Evolutionary conservation across 805 yeast genomes (phyloP).

Genomic region (Blastobotrys muscicola): DNA sequence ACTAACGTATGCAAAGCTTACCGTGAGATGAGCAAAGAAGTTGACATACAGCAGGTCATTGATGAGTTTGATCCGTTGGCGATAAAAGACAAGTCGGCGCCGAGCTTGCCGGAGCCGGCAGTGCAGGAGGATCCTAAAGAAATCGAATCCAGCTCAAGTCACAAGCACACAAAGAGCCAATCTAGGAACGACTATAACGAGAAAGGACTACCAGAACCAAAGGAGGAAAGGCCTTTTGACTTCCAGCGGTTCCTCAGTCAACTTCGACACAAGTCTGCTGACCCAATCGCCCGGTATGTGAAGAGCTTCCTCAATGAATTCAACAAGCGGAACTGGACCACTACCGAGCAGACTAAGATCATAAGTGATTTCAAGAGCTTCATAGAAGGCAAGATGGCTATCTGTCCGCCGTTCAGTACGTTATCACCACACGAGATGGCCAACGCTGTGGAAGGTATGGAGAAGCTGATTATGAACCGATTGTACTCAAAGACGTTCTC

Average conservation of each 20-base stretch:
- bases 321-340: slow-evolving; percentile 55
- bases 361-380: slow-evolving; percentile 69
- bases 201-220: background rate
- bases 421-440: slow-evolving; percentile 51
- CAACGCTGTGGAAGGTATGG: slow-evolving; percentile 84
- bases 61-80: slow-evolving; percentile 21
- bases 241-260: slow-evolving; percentile 71
- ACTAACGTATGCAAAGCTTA: background rate
- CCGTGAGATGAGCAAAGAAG: background rate
- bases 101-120: background rate
- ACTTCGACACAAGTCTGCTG: slow-evolving; percentile 67
- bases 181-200: background rate
- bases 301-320: slow-evolving; percentile 78
- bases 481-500: slow-evolving; percentile 71
- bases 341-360: slow-evolving; percentile 69
- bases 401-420: slow-evolving; percentile 64
- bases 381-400: slow-evolving; percentile 41
- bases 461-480: slow-evolving; percentile 84
- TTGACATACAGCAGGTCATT: slow-evolving; percentile 12
- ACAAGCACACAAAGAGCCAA: background rate
- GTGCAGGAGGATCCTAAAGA: background rate
- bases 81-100: slow-evolving; percentile 1
- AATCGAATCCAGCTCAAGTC: background rate
- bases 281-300: slow-evolving; percentile 78
- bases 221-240: slow-evolving; percentile 44